phyloP scores from a whole-genome alignment of 2,329 filamentous ascomycete species.

The Monosporascus sp. region DNA sequence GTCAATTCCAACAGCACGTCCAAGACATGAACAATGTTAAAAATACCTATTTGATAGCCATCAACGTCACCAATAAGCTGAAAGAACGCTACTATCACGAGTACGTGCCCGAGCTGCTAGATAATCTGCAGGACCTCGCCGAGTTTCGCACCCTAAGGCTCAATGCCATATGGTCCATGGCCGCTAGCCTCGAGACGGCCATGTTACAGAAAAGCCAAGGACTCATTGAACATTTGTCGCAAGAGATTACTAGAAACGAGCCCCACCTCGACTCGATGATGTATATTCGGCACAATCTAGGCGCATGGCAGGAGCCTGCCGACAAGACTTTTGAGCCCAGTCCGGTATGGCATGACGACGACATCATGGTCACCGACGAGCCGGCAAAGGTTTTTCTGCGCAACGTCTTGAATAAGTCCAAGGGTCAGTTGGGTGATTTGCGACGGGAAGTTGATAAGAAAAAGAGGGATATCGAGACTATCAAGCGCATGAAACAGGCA shows the following conservation, averaged over 20 bases:
- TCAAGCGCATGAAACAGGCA: slow-evolving; percentile 67
- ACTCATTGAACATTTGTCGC: slow-evolving; percentile 65
- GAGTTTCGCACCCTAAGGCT: slow-evolving; percentile 81
- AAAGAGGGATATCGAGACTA: slow-evolving; percentile 73
- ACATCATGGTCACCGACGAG: slow-evolving; percentile 79
- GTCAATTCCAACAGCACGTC: slow-evolving; percentile 85
- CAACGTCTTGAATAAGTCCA: slow-evolving; percentile 88
- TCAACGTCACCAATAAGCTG: slow-evolving; percentile 95
- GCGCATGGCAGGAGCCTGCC: slow-evolving; percentile 72
- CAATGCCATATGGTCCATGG: slow-evolving; percentile 80
- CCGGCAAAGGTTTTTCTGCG: slow-evolving; percentile 83
- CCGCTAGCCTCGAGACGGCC: slow-evolving; percentile 72
- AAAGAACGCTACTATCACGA: slow-evolving; percentile 98
- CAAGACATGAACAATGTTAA: slow-evolving; percentile 96
- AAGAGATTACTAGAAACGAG: slow-evolving; percentile 81
- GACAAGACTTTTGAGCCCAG: slow-evolving; percentile 89
- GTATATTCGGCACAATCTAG: slow-evolving; percentile 91
- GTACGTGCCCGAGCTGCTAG: slow-evolving; percentile 88
- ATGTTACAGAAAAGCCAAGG: slow-evolving; percentile 69
- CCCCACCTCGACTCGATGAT: slow-evolving; percentile 93
- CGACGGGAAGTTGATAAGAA: slow-evolving; percentile 82
- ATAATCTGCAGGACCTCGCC: slow-evolving; percentile 88
- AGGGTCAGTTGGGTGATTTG: slow-evolving; percentile 73
- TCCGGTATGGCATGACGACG: slow-evolving; percentile 95
- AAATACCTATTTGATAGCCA: slow-evolving; percentile 94